Conservation (phyloP, 2,329 filamentous ascomycete genomes). For the Sporothrix phasma region DNA sequence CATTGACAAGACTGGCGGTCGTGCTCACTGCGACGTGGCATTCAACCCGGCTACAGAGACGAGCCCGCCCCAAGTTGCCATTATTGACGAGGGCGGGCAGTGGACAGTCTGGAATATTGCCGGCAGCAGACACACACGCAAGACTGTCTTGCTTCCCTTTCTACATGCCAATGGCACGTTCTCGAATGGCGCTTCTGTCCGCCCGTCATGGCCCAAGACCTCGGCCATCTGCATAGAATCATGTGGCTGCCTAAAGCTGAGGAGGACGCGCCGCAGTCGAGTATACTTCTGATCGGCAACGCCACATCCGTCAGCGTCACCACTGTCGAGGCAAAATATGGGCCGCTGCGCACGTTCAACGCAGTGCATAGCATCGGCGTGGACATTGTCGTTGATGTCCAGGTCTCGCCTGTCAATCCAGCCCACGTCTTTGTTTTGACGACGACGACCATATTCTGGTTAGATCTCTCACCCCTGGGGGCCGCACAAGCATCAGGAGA, state of each 20-base stretch:
- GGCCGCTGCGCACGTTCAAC: conserved; percentile 15
- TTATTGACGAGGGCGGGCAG: conserved; percentile 54
- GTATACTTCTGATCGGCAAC: conserved; percentile 24
- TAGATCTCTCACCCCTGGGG: conserved; percentile 29
- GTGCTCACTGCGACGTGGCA: conserved; percentile 49
- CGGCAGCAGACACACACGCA: conserved; percentile 28
- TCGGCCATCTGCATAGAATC: conserved; percentile 14
- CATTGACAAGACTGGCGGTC: conserved; percentile 43
- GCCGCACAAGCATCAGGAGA: not conserved
- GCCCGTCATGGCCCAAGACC: not conserved
- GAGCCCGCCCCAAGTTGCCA: conserved; percentile 48
- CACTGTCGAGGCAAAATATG: conserved; percentile 17
- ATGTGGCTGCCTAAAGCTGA: conserved; percentile 9
- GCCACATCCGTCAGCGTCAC: conserved; percentile 23
- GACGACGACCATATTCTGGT: conserved; percentile 38
- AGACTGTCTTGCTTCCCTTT: conserved; percentile 27
- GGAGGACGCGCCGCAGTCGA: not conserved
- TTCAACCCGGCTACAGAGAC: conserved; percentile 48
- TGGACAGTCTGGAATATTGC: conserved; percentile 60
- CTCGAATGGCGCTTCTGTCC: not conserved
- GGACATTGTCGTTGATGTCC: conserved; percentile 46
- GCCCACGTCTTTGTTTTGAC: conserved; percentile 52
- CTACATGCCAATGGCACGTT: conserved; percentile 31
- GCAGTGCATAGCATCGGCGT: conserved; percentile 23
- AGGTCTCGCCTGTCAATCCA: conserved; percentile 35